Conservation (phyloP, 2,329 filamentous ascomycete species). For the Trichoderma citrinoviride region DNA sequence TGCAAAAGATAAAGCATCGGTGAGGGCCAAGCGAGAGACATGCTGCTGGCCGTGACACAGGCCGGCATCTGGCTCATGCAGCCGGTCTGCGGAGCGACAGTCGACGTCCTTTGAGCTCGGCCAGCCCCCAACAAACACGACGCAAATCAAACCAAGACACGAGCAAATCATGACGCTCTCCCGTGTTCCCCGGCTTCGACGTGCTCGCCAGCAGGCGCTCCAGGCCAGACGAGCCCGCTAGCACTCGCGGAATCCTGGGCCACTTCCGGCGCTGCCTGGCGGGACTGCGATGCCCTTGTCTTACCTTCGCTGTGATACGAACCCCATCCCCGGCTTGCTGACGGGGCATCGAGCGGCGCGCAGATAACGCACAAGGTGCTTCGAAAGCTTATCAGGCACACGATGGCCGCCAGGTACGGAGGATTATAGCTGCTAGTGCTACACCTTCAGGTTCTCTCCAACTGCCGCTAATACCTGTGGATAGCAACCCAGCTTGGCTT, state of each 20-base stretch:
- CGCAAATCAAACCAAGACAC: too few species aligned
- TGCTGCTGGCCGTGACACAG: not conserved
- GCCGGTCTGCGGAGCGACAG: too few species aligned
- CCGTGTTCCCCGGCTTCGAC: not conserved
- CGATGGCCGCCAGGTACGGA: not conserved
- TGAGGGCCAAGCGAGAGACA: constrained; percentile 8
- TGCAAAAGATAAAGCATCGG: constrained; percentile 18
- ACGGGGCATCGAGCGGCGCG: not conserved
- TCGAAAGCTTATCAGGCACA: constrained; percentile 4
- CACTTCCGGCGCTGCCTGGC: not conserved
- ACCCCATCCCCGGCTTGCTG: constrained; percentile 5
- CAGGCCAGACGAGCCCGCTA: not conserved
- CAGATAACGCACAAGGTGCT: constrained; percentile 1
- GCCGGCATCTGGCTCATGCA: too few species aligned
- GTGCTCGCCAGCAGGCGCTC: not conserved
- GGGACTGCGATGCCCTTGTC: constrained; percentile 7
- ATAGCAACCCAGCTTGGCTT: not conserved
- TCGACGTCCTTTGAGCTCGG: too few species aligned
- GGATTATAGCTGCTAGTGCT: not conserved
- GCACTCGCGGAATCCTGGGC: constrained; percentile 1
- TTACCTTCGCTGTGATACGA: not conserved
- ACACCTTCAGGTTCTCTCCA: not conserved
- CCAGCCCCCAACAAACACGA: too few species aligned
- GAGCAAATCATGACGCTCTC: not conserved
- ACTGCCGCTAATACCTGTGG: not conserved